These are phyloP conservation scores for Phoma sp. DNA, from an alignment of 2,329 filamentous ascomycete species.

Conservation along the genomic window DNA sequence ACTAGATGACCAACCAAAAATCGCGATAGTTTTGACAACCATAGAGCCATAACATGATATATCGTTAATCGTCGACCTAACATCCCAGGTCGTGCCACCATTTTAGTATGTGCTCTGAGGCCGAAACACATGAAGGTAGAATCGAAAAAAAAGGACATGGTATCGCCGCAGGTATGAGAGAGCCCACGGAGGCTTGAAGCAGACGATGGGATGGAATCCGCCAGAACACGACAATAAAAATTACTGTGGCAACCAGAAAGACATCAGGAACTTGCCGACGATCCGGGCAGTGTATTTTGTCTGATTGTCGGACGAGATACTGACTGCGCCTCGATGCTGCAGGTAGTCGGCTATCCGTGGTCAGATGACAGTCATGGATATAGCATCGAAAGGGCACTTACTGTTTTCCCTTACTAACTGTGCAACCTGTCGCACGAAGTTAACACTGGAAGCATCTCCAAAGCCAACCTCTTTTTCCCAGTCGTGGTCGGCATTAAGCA, in stretches of 20 bases:
- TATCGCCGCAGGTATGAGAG: not conserved
- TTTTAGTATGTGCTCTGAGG: not conserved
- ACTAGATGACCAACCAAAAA: not conserved
- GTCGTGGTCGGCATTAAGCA: conserved; percentile 45
- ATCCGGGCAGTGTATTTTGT: conserved; percentile 51
- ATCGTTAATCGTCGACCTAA: conserved; percentile 10
- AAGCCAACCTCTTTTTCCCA: conserved; percentile 48
- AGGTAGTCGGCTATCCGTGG: conserved; percentile 47
- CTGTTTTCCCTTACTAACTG: conserved; percentile 51
- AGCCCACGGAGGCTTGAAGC: not conserved
- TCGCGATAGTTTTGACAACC: not conserved
- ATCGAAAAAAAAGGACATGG: not conserved
- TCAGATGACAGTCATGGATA: conserved; percentile 15
- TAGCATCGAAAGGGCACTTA: conserved; percentile 30
- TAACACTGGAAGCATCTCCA: conserved; percentile 41
- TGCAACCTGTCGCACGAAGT: conserved; percentile 48
- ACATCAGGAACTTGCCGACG: conserved; percentile 52
- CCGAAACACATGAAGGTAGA: not conserved
- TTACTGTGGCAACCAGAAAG: conserved; percentile 39
- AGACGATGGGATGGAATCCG: not conserved
- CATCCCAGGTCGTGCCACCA: conserved; percentile 2
- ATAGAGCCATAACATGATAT: not conserved
- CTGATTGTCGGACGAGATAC: conserved; percentile 48
- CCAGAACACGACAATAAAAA: not conserved
- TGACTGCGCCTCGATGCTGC: conserved; percentile 44